Percentiles rank a stretch among this genome's conserved stretches.
Evolutionary conservation across 1,284 basidiomycete genomes (phyloP).

Genomic region (Coniferiporia weirii): DNA sequence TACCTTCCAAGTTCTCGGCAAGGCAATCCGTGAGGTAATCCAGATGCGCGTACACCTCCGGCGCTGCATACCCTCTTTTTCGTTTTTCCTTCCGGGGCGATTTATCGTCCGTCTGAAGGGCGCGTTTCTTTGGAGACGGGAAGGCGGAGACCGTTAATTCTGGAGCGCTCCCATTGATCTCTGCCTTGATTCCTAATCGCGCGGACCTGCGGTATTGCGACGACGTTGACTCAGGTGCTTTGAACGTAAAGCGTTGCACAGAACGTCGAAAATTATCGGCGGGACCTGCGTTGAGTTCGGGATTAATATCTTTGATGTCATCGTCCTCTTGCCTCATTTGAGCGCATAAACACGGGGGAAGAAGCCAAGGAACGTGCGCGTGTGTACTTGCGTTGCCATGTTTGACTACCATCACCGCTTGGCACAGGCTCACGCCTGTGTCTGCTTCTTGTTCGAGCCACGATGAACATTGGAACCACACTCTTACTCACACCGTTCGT

Average conservation of each 20-base stretch:
- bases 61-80: constrained; percentile 39
- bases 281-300: background rate
- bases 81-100: constrained; percentile 21
- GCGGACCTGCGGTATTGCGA: background rate
- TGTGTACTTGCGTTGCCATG: too few relatives aligned
- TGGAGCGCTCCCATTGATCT: background rate
- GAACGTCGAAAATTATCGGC: background rate
- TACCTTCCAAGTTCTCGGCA: constrained; percentile 39
- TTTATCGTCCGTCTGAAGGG: background rate
- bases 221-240: background rate
- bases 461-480: background rate
- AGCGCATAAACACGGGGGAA: background rate
- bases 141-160: background rate
- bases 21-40: constrained; percentile 38
- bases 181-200: background rate
- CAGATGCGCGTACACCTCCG: constrained; percentile 45
- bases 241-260: background rate
- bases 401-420: background rate
- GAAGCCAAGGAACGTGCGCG: too few relatives aligned
- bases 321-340: background rate
- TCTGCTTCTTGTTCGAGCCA: background rate
- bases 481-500: background rate
- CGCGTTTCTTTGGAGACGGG: background rate
- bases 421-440: too few relatives aligned
- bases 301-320: background rate